These are phyloP conservation scores for Puya raimondii DNA, from an alignment of 176 grass and related monocot species.

Conservation along the genomic window DNA sequence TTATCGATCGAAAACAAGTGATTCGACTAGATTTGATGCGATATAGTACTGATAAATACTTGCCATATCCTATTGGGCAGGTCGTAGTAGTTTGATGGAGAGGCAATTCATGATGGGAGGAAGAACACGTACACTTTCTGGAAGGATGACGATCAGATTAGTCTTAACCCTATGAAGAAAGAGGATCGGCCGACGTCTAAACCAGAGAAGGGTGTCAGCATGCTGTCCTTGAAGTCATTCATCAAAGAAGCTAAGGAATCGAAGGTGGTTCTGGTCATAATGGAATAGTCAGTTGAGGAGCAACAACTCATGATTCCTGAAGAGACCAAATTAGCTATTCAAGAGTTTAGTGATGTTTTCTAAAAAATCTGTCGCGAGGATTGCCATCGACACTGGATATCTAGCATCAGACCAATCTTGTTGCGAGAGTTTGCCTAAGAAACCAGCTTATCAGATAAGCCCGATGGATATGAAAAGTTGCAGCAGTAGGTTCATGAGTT, in stretches of 20 bases:
- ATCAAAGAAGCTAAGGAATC: background rate
- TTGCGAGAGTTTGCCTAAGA: background rate
- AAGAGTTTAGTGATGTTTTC: background rate
- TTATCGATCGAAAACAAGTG: too few species aligned
- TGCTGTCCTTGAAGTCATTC: too few species aligned
- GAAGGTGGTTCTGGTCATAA: background rate
- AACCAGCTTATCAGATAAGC: background rate
- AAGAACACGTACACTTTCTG: too few species aligned
- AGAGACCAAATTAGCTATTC: background rate
- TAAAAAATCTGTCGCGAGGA: too few species aligned
- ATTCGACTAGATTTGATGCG: too few species aligned
- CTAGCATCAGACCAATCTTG: background rate
- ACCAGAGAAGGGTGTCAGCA: background rate
- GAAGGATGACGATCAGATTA: too few species aligned
- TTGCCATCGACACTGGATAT: background rate
- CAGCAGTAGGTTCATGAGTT: background rate
- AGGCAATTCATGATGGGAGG: too few species aligned
- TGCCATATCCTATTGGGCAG: too few species aligned
- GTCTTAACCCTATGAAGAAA: too few species aligned
- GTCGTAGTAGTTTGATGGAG: too few species aligned
- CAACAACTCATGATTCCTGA: too few species aligned
- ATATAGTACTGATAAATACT: too few species aligned
- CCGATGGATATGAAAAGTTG: background rate
- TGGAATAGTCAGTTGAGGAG: background rate
- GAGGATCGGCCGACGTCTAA: background rate